phyloP scores from a whole-genome alignment of 2,329 filamentous ascomycete genomes.

The Neurospora sp. region DNA sequence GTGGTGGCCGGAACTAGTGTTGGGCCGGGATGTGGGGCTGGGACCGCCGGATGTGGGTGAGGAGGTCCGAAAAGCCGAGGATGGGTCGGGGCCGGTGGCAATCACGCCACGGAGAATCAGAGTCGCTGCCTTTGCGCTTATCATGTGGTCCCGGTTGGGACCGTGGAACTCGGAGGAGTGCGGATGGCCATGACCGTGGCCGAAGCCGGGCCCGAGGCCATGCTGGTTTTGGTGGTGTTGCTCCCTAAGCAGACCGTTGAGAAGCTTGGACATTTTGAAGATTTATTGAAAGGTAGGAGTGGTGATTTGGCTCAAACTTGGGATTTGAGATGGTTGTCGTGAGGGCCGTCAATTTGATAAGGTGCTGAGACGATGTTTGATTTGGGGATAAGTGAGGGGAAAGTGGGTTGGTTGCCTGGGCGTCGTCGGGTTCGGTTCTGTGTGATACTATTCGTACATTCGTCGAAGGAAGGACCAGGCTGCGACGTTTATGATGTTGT shows the following conservation, averaged over 20 bases:
- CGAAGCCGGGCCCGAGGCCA: neutral
- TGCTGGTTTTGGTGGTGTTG: neutral
- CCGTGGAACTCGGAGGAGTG: neutral
- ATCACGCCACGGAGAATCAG: conserved; percentile 8
- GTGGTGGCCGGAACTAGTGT: neutral
- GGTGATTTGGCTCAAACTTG: neutral
- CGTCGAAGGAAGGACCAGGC: neutral
- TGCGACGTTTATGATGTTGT: neutral
- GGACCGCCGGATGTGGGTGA: neutral
- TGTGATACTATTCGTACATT: neutral
- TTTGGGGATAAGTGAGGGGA: neutral
- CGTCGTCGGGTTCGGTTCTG: neutral
- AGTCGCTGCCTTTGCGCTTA: conserved; percentile 7
- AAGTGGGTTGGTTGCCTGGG: neutral
- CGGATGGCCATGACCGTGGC: neutral
- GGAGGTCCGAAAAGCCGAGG: neutral
- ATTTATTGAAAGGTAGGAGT: neutral
- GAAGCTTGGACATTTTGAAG: neutral
- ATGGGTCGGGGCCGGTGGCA: conserved; percentile 1
- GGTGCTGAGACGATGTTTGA: neutral
- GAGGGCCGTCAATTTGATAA: neutral
- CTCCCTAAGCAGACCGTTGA: neutral
- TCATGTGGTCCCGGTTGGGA: conserved; percentile 6
- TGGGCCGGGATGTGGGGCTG: neutral
- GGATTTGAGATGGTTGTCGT: neutral